phyloP scores from a whole-genome alignment of 306 rosid species.

The Acacia crassicarpa region DNA sequence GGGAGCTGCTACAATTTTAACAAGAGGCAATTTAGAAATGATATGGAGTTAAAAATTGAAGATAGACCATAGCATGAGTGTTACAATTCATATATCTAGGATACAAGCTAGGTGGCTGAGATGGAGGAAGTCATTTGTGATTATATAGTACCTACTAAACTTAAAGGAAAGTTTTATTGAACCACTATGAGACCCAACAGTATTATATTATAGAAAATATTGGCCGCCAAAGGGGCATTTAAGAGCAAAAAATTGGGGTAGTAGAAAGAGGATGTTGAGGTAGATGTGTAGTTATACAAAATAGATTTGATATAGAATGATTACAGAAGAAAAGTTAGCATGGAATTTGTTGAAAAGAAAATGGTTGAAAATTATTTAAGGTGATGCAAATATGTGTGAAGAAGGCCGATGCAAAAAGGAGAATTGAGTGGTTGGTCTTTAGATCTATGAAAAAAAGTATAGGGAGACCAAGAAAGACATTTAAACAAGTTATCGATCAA shows the following conservation, averaged over 20 bases:
- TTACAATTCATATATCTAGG: neutral
- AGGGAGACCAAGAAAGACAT: neutral
- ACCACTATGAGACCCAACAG: neutral
- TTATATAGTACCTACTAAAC: neutral
- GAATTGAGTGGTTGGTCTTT: neutral
- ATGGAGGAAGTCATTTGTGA: neutral
- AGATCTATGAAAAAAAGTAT: neutral
- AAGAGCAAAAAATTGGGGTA: neutral
- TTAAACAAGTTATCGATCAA: neutral
- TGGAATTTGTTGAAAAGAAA: neutral
- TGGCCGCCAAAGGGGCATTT: neutral
- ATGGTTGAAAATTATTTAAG: neutral
- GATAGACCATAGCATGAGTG: neutral
- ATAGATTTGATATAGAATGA: neutral
- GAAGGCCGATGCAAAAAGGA: neutral
- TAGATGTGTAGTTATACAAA: too few species aligned
- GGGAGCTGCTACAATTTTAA: neutral
- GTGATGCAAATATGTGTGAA: neutral
- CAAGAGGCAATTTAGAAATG: neutral
- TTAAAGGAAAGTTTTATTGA: neutral
- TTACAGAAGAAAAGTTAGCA: neutral
- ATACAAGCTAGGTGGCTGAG: neutral
- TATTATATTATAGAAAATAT: neutral
- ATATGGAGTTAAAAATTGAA: neutral
- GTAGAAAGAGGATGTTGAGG: neutral